Base-by-base conservation (phyloP, 306 rosid genomes). In the Medicago lupulina region DNA sequence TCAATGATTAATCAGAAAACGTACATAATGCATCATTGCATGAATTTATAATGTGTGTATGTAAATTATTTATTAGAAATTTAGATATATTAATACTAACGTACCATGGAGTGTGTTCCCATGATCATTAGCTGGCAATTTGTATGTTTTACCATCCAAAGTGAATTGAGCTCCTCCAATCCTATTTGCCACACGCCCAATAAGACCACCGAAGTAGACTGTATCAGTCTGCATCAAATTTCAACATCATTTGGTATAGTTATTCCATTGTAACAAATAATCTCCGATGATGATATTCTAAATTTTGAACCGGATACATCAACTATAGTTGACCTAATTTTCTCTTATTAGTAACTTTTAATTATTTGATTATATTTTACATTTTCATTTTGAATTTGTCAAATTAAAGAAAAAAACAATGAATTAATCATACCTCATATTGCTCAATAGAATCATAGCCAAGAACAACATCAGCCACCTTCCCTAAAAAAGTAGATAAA, bases 141-240 rank as follows among this genome's bases (percentile, higher is more conserved):
- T 69, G 79, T 84, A 81, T 60, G 84, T 67, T 78, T 76, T 79
- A 7, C 80, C 81, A 71, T 78, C 69, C 71, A 78, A 78, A 50
- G 65, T 70, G 78, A 81, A 85, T 21, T 74, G 10, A 70, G 88
- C 83, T 57, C 65, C 73, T 58, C 83, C 88, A 51, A 85, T 85
- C 31, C 88, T 85, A 71, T 81, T 85, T 25, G 83, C 88, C 73
- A 85, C 88, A 1, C 88, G 85, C 18, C 88, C 85, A 70, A 85
- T 65, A 19, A 81, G 65, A 1, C 76, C 81, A 19, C 88, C 85
- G 2, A 85, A 85, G 34, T 85, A 85, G 9, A 1, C 0, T 78
- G 74, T 34, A 75, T 81, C 85, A 59, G 75, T 85, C 85, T 81
- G 57, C 79, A 77, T 4, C 44, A 73, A 76, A 76, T 40, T 62